Base-by-base conservation (phyloP, 148 eudicot species). In the Rhododendron simsii region DNA sequence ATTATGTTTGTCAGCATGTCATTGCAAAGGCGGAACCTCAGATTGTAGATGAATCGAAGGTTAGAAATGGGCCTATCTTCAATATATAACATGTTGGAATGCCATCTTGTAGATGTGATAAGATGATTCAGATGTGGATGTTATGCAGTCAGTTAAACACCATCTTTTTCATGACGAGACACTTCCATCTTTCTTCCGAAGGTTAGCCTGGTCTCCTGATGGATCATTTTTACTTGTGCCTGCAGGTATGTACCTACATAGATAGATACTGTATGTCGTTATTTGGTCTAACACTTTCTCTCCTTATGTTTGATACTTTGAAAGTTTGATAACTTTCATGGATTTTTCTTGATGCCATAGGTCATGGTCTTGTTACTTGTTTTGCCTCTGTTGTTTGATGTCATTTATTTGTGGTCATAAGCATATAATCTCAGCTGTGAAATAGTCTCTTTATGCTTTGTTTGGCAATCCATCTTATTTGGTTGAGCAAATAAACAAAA, bases 151-250 rank as follows among this genome's bases (percentile, higher is more conserved):
- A 83, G 87, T 67, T 76, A 94, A 88, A 90, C 91, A 87, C 88
- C 95, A 97, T 88, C 98, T 97, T 76, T 97, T 97, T 85, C 96
- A 91, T 86, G 99, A 97, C 41, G 99, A 97, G 93, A 97, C 99
- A 51, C 88, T 97, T 84, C 98, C 98, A 69, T 97, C 99, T 87
- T 97, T 97, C 89, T 97, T 97, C 88, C 92, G 99, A 89, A 93
- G 99, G 93, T 87, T 97, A 87, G 92, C 95, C 50, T 97, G 99
- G 99, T 94, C 99, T 57, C 96, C 98, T 63, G 99, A 97, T 91
- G 99, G 99, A 44, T 94, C 99, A 48, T 97, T 95, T 91, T 90
- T 97, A 85, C 90, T 97, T 83, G 93, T 93, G 71, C 99, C 99
- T 87, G 98, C 98, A 89, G 99, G 99, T 97, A 93, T 84, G 87